These are phyloP conservation scores for Wickerhamiella azyma DNA, from an alignment of 805 yeast genomes.

Conservation along the genomic window DNA sequence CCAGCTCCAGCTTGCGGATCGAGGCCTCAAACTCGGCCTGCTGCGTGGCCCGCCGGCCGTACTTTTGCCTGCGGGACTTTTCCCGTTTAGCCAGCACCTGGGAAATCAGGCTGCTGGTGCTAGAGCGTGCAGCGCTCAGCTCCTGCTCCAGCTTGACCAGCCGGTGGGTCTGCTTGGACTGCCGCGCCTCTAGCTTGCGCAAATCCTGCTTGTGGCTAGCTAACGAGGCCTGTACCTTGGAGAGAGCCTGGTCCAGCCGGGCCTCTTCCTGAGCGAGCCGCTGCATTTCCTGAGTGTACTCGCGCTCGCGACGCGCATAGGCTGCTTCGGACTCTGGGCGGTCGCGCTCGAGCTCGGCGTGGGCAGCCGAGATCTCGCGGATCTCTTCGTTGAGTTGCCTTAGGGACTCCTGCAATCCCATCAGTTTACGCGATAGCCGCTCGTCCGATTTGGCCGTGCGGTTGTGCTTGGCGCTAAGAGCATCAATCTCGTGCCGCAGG, in stretches of 20 bases:
- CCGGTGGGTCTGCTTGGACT: not conserved
- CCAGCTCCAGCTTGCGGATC: constrained; percentile 8
- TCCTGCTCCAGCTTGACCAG: not conserved
- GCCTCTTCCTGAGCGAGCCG: not conserved
- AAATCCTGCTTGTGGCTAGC: constrained; percentile 1
- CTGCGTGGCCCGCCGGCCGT: constrained; percentile 5
- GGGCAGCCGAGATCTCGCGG: constrained; percentile 13
- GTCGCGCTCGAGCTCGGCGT: constrained; percentile 9
- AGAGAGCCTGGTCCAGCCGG: not conserved
- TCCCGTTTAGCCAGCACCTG: constrained; percentile 3
- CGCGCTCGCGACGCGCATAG: constrained; percentile 1
- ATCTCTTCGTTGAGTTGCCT: constrained; percentile 27
- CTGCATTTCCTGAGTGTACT: not conserved
- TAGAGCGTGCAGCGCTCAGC: not conserved
- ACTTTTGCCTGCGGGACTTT: not conserved
- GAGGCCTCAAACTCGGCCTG: constrained; percentile 11
- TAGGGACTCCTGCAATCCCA: constrained; percentile 33
- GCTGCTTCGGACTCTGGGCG: constrained; percentile 8
- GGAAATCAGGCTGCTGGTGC: not conserved
- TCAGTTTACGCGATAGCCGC: constrained; percentile 39
- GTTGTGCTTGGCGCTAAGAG: constrained; percentile 34
- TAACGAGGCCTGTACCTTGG: not conserved
- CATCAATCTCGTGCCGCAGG: constrained; percentile 44
- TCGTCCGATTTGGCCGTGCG: constrained; percentile 43
- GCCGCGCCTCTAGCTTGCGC: not conserved